Conservation (phyloP, 108 stramenopile genomes). For the Nannochloropsis gaditana region DNA sequence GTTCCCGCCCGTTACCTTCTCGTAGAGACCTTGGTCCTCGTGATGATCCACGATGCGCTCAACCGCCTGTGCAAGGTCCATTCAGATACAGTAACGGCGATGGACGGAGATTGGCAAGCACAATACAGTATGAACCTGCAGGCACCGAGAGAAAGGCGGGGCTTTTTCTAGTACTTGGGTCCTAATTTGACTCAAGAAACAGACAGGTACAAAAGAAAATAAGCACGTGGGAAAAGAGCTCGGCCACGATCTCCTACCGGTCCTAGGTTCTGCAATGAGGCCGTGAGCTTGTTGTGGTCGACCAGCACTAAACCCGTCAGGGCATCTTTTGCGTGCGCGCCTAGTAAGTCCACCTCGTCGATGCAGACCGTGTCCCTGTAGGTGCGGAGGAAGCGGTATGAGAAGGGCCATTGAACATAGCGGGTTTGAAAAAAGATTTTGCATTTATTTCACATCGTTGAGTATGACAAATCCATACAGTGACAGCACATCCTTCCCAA, state of each 20-base stretch:
- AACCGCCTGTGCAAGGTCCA: not conserved
- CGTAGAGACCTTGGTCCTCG: conserved; percentile 13
- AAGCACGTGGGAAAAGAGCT: not conserved
- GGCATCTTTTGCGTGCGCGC: not conserved
- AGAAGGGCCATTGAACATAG: no score
- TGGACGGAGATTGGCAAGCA: no score
- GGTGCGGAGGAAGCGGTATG: no score
- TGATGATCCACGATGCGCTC: not conserved
- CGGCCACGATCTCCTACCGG: not conserved
- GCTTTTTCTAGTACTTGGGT: no score
- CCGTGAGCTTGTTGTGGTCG: not conserved
- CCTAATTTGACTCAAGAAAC: not conserved
- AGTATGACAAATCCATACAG: no score
- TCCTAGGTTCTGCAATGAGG: not conserved
- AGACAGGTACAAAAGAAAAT: not conserved
- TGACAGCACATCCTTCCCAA: no score
- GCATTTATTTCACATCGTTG: no score
- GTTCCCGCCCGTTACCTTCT: not conserved
- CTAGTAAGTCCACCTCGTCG: not conserved
- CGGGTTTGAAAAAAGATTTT: no score
- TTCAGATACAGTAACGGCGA: no score
- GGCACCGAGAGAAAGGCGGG: no score
- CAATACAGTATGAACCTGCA: no score
- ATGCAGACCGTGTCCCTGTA: not conserved
- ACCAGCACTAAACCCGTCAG: not conserved